Base-by-base conservation (phyloP, 495 filamentous ascomycete species). In the Parathielavia hyrcaniae region DNA sequence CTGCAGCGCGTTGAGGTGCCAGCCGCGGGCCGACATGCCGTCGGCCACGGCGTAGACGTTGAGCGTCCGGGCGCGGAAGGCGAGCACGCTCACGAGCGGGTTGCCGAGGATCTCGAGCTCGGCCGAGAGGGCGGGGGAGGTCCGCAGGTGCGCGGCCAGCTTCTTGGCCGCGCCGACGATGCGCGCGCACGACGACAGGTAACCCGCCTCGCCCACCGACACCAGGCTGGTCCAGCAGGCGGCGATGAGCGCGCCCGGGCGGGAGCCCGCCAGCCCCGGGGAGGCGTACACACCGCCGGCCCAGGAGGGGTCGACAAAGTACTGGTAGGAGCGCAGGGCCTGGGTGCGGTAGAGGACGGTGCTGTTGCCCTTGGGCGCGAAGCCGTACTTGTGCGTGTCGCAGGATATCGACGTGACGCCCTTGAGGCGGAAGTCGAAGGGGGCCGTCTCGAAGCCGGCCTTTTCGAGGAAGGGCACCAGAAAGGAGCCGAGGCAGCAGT, bases 381-480 rank as follows among this genome's bases (percentile, higher is more conserved):
- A 99, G 23, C 93, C 93, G 70, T 99, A 98, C 71, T 98, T 98
- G 76, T 98, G 93, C 32, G 93, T 99, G 69, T 99, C 93, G 67
- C 92, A 95, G 64, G 82, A 87, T 71, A 99, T 97, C 67, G 84
- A 88, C 6, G 95, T 97, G 54, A 99, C 95, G 67, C 93, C 93
- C 55, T 87, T 87, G 56, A 93, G 82, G 36, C 86, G 83, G 83
- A 99, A 99, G 73, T 99, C 95, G 68, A 97, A 97, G 16, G 82
- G 86, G 59, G 84, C 82, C 26, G 86, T 80, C 51, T 90, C 87
- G 72, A 96, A 97, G 38, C 93, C 95, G 20, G 93, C 91, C 64
- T 87, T 87, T 61, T 87, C 83, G 54, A 99, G 87, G 75, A 92
- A 90, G 13, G 95, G 90, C 48, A 97, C 79, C 34, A 97, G 75